Base-by-base conservation (phyloP, 2,329 filamentous ascomycete species). In the Scytalidium sp. region DNA sequence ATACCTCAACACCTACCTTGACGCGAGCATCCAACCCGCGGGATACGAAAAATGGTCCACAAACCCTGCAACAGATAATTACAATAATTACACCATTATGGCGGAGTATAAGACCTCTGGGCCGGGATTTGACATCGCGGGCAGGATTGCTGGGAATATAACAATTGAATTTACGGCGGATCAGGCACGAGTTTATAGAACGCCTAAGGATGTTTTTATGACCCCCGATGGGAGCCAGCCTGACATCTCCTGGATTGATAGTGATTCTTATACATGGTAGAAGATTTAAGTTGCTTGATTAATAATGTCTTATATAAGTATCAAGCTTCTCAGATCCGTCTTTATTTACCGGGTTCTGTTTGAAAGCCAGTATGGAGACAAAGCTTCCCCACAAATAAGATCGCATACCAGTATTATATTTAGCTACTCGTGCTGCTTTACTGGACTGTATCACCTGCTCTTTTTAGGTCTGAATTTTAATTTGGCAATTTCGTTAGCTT, bases 1-100 rank as follows among this genome's bases (percentile, higher is more conserved):
- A 42, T 81, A 80, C 52, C 71, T 73, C 4, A 64, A 71, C 13
- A 71, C 64, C 7, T 76, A 74, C 48, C 66, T 81, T 19, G 79
- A 81, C 56, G 72, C 69, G 7, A 74, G 69, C 17, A 76, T 82
- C 17, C 54, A 61, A 29, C 58, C 69, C 0, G 67, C 64, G 2
- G 78, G 79, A 1, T 83, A 78, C 56, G 76, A 76, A 36, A 61
- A 74, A 17, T 82, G 79, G 79, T n/a, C n/a, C n/a, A n/a, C 60
- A 67, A 21, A 25, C 8, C 6, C 40, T 41, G 29, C 41, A n/a
- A 21, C 32, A 17, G 21, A n/a, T n/a, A n/a, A n/a, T n/a, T 61
- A 59, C 46, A 3, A 68, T 64, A 8, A 74, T 70, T 52, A 68
- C 67, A 45, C 79, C 0, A 61, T 77, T 2, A 75, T 78, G 75